Evolutionary conservation across 805 yeast species (phyloP), one percentile per base, ranked within the genome.

Genomic region (Pichia thaimueangensis): DNA sequence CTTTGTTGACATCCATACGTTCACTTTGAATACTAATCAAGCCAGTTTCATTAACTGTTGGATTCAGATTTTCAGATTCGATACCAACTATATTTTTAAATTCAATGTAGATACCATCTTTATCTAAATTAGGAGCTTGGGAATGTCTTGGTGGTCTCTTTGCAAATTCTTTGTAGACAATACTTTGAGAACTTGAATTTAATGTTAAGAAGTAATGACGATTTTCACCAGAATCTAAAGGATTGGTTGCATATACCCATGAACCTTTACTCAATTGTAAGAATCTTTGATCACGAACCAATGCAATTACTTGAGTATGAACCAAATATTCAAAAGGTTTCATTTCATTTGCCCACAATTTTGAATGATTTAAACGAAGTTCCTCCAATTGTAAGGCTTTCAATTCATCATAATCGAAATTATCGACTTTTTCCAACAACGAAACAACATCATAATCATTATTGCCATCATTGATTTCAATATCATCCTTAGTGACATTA

Each of bases 271-370:
- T 77, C 37, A 86, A 62, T 55, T 78, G 80, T 44, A 83, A 61
- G 35, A 82, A 77, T 52, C 91, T 70, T 63, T 84, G 93, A 57
- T 83, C 88, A 44, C 75, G 74, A 13, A 86, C 87, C 57, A 83
- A 84, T 30, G 78, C 81, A 44, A 71, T 64, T 0, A 82, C 84
- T 56, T 86, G 87, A 12, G 62, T 56, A 10, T 70, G 57, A 43
- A 83, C 65, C 24, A 70, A 59, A 3, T 60, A 58, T 53, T 76
- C 73, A 54, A 86, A 81, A 23, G 64, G 68, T 2, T 50, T 46
- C 32, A 78, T 66, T 31, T 71, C 68, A 0, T 53, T 42, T 1
- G 65, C 57, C 80, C 91, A 81, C 11, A 57, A 54, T 0, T 46
- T 43, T 10, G 57, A 47, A 21, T 73, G 73, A 0, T 49, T 34